phyloP scores from a whole-genome alignment of 2,329 filamentous ascomycete genomes.

The Pestalotiopsis sp. region DNA sequence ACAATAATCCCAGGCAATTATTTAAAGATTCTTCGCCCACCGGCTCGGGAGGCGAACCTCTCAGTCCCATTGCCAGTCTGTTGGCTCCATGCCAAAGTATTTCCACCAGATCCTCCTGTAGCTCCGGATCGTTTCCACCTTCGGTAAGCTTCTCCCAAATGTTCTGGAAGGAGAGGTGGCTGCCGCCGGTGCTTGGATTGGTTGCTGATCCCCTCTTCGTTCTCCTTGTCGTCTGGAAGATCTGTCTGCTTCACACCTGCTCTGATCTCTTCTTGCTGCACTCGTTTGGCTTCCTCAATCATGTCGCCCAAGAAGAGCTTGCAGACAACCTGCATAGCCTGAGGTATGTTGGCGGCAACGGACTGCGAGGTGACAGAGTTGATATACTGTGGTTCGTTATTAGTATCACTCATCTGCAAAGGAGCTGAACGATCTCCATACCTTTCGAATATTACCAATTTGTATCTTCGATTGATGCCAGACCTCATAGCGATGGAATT shows the following conservation, averaged over 20 bases:
- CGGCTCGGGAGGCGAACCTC: constrained; percentile 55
- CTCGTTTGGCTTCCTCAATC: constrained; percentile 68
- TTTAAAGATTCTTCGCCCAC: constrained; percentile 53
- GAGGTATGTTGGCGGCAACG: constrained; percentile 70
- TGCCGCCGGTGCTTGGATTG: constrained; percentile 38
- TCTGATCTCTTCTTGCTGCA: constrained; percentile 71
- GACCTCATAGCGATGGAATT: constrained; percentile 69
- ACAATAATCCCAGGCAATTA: constrained; percentile 26
- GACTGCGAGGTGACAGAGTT: constrained; percentile 82
- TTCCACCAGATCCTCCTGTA: constrained; percentile 59
- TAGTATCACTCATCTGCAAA: constrained; percentile 11
- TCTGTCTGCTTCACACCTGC: constrained; percentile 59
- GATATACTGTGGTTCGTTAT: constrained; percentile 54
- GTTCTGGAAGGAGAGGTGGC: constrained; percentile 69
- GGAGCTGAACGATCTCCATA: constrained; percentile 35
- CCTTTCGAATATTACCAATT: constrained; percentile 67
- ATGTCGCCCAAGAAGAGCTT: constrained; percentile 78
- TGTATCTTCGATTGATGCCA: constrained; percentile 70
- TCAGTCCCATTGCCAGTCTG: constrained; percentile 62
- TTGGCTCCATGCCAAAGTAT: constrained; percentile 60
- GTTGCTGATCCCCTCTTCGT: constrained; percentile 34
- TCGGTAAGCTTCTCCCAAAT: constrained; percentile 71
- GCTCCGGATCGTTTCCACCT: constrained; percentile 65
- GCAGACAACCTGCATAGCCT: constrained; percentile 73
- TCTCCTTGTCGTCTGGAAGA: constrained; percentile 37